phyloP scores from a whole-genome alignment of 1,139 yeast genomes.

The Geotrichum phurueaensis region DNA sequence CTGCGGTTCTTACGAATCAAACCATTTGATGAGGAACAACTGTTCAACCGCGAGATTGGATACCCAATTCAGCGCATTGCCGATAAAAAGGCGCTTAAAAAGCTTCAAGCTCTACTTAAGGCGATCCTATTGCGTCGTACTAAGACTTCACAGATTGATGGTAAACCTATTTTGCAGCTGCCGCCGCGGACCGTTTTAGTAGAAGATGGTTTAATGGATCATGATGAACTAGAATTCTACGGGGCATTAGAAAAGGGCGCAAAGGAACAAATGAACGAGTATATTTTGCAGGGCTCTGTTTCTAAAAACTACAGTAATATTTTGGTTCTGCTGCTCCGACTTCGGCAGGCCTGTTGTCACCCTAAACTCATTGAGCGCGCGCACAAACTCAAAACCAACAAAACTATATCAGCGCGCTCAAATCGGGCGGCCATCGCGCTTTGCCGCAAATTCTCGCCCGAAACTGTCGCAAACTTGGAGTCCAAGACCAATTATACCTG shows the following conservation, averaged over 20 bases:
- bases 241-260: conserved; percentile 52
- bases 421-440: conserved; percentile 21
- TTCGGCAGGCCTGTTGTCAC: conserved; percentile 91
- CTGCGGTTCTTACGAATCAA: conserved; percentile 62
- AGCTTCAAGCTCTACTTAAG: conserved; percentile 62
- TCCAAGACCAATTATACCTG: conserved; percentile 45
- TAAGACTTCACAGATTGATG: conserved; percentile 70
- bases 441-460: conserved; percentile 20
- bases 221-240: conserved; percentile 53
- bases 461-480: conserved; percentile 22
- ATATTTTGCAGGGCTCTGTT: conserved; percentile 38
- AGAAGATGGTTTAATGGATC: conserved; percentile 48
- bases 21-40: conserved; percentile 44
- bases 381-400: conserved; percentile 24
- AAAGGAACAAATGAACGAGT: conserved; percentile 49
- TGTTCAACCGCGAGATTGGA: conserved; percentile 56
- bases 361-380: conserved; percentile 68
- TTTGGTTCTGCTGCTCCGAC: conserved; percentile 65
- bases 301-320: conserved; percentile 49
- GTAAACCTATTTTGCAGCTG: conserved; percentile 59
- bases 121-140: conserved; percentile 78
- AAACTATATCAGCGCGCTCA: conserved; percentile 15
- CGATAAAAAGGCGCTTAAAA: conserved; percentile 42
- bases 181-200: conserved; percentile 57
- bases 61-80: conserved; percentile 44